phyloP scores from a whole-genome alignment of 768 basidiomycete species.

The Imleria badia region DNA sequence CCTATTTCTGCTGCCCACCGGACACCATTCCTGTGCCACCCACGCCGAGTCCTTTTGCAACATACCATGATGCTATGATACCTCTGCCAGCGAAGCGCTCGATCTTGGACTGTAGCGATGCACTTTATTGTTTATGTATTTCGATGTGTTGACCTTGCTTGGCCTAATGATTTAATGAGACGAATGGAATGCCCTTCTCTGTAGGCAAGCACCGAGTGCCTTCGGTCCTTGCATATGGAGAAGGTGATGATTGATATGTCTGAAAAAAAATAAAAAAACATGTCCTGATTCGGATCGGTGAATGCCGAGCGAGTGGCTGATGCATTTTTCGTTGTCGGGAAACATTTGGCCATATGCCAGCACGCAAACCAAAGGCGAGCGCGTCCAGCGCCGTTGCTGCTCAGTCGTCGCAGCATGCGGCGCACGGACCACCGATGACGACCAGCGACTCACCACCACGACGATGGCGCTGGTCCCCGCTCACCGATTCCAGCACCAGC shows the following conservation, averaged over 20 bases:
- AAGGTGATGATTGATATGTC: slow-evolving; percentile 7
- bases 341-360: slow-evolving; percentile 27
- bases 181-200: slow-evolving; percentile 17
- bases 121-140: slow-evolving; percentile 28
- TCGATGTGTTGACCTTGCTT: slow-evolving; percentile 3
- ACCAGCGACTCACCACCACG: slow-evolving; percentile 8
- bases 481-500: slow-evolving; percentile 68
- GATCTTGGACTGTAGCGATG: slow-evolving; percentile 21
- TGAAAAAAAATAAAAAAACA: slow-evolving; percentile 3
- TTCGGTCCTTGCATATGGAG: slow-evolving; percentile 33
- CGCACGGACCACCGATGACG: slow-evolving; percentile 18
- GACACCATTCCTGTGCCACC: not conserved
- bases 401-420: slow-evolving; percentile 13
- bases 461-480: slow-evolving; percentile 60
- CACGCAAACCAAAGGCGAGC: slow-evolving; percentile 50
- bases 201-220: slow-evolving; percentile 24
- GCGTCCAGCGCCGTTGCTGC: slow-evolving; percentile 36
- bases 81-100: slow-evolving; percentile 6
- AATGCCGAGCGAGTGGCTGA: slow-evolving; percentile 25
- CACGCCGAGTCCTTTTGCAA: slow-evolving; percentile 6
- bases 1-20: not conserved
- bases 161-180: not conserved
- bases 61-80: slow-evolving; percentile 28
- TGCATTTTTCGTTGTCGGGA: slow-evolving; percentile 19
- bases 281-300: slow-evolving; percentile 16